These are phyloP conservation scores for Emericellopsis atlantica DNA, from an alignment of 2,329 filamentous ascomycete genomes.

Conservation along the genomic window DNA sequence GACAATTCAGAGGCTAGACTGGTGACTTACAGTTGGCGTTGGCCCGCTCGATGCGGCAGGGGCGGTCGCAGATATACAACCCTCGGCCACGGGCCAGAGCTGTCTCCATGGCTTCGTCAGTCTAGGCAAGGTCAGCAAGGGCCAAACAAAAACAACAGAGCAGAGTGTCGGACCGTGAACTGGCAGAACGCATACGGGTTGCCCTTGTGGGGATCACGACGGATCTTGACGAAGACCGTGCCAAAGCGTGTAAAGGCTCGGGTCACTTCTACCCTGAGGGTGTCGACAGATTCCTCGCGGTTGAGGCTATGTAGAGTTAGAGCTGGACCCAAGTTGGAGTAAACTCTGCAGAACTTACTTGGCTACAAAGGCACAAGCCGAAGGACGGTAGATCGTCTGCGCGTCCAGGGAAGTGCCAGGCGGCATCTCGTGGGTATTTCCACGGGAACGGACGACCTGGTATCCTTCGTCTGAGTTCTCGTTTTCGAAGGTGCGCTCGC, in stretches of 20 bases:
- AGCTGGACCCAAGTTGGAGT: not conserved
- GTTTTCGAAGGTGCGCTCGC: too few species aligned
- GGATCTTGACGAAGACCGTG: slow-evolving; percentile 49
- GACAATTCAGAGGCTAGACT: too few species aligned
- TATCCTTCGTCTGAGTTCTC: not conserved
- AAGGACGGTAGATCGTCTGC: slow-evolving; percentile 2
- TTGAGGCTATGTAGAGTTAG: slow-evolving; percentile 28
- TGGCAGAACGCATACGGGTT: slow-evolving; percentile 56
- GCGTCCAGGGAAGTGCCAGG: not conserved
- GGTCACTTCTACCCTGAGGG: slow-evolving; percentile 37
- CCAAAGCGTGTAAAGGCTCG: slow-evolving; percentile 40
- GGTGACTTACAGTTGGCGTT: slow-evolving; percentile 40
- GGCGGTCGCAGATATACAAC: slow-evolving; percentile 37
- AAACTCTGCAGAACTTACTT: slow-evolving; percentile 35
- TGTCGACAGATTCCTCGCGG: slow-evolving; percentile 26
- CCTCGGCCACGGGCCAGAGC: slow-evolving; percentile 36
- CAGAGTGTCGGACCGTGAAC: slow-evolving; percentile 36
- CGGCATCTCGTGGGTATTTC: too few species aligned
- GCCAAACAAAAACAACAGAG: too few species aligned
- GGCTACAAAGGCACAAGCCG: slow-evolving; percentile 39
- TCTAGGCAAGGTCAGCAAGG: slow-evolving; percentile 22
- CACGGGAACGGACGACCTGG: not conserved
- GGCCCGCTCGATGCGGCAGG: slow-evolving; percentile 46
- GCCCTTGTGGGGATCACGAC: slow-evolving; percentile 33
- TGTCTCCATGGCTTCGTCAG: slow-evolving; percentile 30